These are phyloP conservation scores for Polyplosphaeria fusca DNA, from an alignment of 495 filamentous ascomycete species.

Conservation along the genomic window DNA sequence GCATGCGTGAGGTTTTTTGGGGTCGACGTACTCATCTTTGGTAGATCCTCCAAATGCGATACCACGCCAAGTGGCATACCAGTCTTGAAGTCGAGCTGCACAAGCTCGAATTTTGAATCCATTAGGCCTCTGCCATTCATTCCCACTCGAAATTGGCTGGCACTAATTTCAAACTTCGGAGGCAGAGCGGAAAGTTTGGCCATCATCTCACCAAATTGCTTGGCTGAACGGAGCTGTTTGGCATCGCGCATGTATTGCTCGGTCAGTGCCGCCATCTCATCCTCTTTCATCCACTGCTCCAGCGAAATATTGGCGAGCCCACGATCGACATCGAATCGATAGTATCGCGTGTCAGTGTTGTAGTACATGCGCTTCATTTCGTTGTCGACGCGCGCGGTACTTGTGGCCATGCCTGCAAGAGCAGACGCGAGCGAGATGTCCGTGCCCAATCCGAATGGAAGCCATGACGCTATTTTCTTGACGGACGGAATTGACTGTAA, in stretches of 20 bases:
- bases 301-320: slow-evolving; percentile 34
- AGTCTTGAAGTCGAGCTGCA: slow-evolving; percentile 38
- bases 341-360: slow-evolving; percentile 30
- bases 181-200: slow-evolving; percentile 31
- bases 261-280: slow-evolving; percentile 37
- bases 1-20: too few relatives aligned
- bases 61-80: slow-evolving; percentile 32
- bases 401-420: slow-evolving; percentile 36
- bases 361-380: slow-evolving; percentile 40
- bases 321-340: slow-evolving; percentile 37
- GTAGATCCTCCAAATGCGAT: slow-evolving; percentile 15
- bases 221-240: slow-evolving; percentile 27
- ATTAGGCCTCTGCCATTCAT: slow-evolving; percentile 27
- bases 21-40: too few relatives aligned
- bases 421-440: slow-evolving; percentile 36
- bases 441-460: slow-evolving; percentile 35
- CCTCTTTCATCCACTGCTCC: slow-evolving; percentile 39
- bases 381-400: slow-evolving; percentile 36
- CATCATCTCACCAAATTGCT: slow-evolving; percentile 31
- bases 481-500: slow-evolving; percentile 39
- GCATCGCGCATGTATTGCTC: slow-evolving; percentile 39
- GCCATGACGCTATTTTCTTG: slow-evolving; percentile 35
- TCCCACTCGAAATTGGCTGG: slow-evolving; percentile 30
- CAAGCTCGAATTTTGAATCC: slow-evolving; percentile 23
- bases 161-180: slow-evolving; percentile 31